A percentile compares a stretch with the other conserved stretches of the same genome.
These are phyloP conservation scores for Fusarium abutilonis DNA, from an alignment of 2,329 filamentous ascomycete species.

Conservation along the genomic window DNA sequence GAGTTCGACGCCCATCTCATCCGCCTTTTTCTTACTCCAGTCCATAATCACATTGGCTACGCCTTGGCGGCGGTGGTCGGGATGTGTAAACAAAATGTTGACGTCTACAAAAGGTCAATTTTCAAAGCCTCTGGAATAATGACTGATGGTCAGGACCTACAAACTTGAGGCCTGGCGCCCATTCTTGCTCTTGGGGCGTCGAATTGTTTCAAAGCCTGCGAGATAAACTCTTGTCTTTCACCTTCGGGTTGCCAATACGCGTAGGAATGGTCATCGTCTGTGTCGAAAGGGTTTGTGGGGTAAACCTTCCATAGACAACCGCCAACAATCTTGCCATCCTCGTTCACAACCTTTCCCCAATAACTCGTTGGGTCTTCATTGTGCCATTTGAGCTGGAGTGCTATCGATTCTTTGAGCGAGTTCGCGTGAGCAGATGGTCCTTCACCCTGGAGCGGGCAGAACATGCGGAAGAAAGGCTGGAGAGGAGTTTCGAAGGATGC, in stretches of 20 bases:
- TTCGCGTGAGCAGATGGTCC: constrained; percentile 17
- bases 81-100: constrained; percentile 40
- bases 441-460: constrained; percentile 28
- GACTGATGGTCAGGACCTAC: constrained; percentile 7
- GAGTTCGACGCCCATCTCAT: constrained; percentile 41
- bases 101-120: constrained; percentile 13
- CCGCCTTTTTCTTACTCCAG: constrained; percentile 41
- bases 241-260: constrained; percentile 36
- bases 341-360: constrained; percentile 31
- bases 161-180: constrained; percentile 37
- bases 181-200: constrained; percentile 32
- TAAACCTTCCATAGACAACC: constrained; percentile 40
- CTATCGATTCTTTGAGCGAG: constrained; percentile 22
- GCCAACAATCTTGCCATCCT: constrained; percentile 32
- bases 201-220: constrained; percentile 29
- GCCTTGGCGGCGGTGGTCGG: constrained; percentile 36
- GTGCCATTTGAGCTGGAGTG: constrained; percentile 24
- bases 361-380: constrained; percentile 27
- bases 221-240: constrained; percentile 34
- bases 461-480: constrained; percentile 37
- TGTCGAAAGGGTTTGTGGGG: constrained; percentile 23
- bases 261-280: constrained; percentile 15
- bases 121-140: not conserved
- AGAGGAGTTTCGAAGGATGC: constrained; percentile 26
- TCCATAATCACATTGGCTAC: constrained; percentile 35